These are phyloP conservation scores for Starmera dryadoides DNA, from an alignment of 805 yeast genomes.

Conservation along the genomic window DNA sequence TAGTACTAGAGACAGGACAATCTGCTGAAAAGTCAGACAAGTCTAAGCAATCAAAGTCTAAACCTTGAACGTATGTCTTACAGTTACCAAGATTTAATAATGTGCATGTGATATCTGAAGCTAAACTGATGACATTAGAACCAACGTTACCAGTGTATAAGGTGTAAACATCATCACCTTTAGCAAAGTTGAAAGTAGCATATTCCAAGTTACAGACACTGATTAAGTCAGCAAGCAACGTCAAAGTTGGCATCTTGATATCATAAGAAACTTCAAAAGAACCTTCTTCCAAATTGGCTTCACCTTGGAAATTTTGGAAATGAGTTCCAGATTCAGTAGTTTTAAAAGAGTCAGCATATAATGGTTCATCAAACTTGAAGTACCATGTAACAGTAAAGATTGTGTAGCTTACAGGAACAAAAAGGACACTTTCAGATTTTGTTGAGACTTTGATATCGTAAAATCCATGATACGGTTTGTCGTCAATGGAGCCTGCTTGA, in stretches of 20 bases:
- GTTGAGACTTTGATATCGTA: conserved; percentile 5
- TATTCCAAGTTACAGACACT: conserved; percentile 7
- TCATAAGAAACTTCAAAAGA: conserved; percentile 6
- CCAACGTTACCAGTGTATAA: conserved; percentile 15
- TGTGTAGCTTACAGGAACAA: conserved; percentile 1
- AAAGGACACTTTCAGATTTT: background rate
- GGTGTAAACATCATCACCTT: conserved; percentile 1
- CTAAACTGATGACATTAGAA: conserved; percentile 3
- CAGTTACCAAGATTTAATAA: conserved; percentile 3
- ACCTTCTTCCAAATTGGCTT: conserved; percentile 12
- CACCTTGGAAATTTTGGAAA: conserved; percentile 4
- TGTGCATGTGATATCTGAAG: conserved; percentile 5
- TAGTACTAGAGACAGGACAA: background rate
- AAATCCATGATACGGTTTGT: conserved; percentile 2
- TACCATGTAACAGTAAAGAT: conserved; percentile 11
- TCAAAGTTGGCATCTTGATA: conserved; percentile 2
- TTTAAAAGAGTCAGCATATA: conserved; percentile 8
- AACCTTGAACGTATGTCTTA: conserved; percentile 1
- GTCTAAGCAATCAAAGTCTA: conserved; percentile 8
- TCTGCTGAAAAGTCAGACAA: background rate
- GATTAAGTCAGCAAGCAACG: background rate
- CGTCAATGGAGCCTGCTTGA: conserved; percentile 2
- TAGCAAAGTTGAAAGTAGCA: conserved; percentile 5
- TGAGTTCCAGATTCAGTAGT: conserved; percentile 4
- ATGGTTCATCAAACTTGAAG: conserved; percentile 6